Conservation (phyloP, 1,139 yeast species). For the Barnettozyma hawaiiensis region DNA sequence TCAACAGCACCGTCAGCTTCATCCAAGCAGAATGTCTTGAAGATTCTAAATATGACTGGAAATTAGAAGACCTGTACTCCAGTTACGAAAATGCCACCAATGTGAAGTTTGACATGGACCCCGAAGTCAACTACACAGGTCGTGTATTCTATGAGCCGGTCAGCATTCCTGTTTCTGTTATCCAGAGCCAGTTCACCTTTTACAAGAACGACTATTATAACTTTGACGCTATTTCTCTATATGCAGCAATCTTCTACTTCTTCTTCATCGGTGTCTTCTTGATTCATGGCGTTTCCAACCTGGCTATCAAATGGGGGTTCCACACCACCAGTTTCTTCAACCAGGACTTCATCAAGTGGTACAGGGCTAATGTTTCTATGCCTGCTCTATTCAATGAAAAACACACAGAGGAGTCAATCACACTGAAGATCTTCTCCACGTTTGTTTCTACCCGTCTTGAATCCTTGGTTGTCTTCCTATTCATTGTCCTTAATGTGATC, state of each 20-base stretch:
- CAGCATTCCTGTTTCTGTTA: not conserved
- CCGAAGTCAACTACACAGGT: slow-evolving; percentile 4
- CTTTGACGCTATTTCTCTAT: slow-evolving; percentile 7
- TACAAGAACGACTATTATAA: slow-evolving; percentile 7
- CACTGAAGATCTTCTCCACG: slow-evolving; percentile 11
- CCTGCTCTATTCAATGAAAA: slow-evolving; percentile 18
- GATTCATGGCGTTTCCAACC: slow-evolving; percentile 5
- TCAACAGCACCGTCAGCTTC: slow-evolving; percentile 11
- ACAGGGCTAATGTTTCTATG: slow-evolving; percentile 16
- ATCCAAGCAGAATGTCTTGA: not conserved
- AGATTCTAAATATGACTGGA: not conserved
- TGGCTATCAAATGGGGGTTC: slow-evolving; percentile 15
- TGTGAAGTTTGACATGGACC: slow-evolving; percentile 7
- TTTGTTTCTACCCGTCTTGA: slow-evolving; percentile 64
- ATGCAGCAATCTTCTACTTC: slow-evolving; percentile 11
- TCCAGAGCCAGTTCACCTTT: not conserved
- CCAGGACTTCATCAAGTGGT: slow-evolving; percentile 15
- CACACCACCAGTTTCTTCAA: slow-evolving; percentile 12
- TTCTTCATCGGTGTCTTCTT: slow-evolving; percentile 12
- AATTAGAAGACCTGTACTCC: not conserved
- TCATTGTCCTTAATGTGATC: slow-evolving; percentile 40
- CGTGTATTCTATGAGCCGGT: slow-evolving; percentile 3
- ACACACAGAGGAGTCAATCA: slow-evolving; percentile 12
- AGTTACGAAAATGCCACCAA: slow-evolving; percentile 19
- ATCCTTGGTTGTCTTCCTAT: slow-evolving; percentile 42